phyloP scores from a whole-genome alignment of 2,329 filamentous ascomycete species.

The Huntiella decipiens region DNA sequence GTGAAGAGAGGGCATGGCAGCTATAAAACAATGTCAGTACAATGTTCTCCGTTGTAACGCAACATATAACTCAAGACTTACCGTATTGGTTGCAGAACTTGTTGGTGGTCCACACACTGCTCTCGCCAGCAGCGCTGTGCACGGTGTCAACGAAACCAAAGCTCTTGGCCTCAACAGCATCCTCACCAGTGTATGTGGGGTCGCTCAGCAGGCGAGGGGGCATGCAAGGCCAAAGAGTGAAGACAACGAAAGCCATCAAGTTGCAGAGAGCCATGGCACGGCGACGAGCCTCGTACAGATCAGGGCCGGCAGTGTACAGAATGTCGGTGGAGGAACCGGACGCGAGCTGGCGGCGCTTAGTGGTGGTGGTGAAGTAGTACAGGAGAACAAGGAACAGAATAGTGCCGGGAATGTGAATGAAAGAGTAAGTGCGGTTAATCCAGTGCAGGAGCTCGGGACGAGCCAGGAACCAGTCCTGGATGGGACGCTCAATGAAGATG shows the following conservation, averaged over 20 bases:
- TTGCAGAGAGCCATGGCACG: conserved; percentile 45
- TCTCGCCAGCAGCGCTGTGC: conserved; percentile 28
- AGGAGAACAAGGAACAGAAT: conserved; percentile 47
- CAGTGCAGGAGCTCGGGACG: conserved; percentile 40
- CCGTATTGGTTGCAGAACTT: conserved; percentile 60
- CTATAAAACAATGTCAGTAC: conserved; percentile 19
- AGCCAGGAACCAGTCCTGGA: conserved; percentile 35
- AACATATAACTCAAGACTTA: conserved; percentile 17
- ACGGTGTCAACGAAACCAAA: conserved; percentile 45
- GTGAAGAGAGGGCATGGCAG: conserved; percentile 57
- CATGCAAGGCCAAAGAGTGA: conserved; percentile 46
- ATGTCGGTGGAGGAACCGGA: conserved; percentile 14
- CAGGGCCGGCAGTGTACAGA: conserved; percentile 21
- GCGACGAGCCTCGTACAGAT: conserved; percentile 34
- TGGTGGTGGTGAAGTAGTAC: conserved; percentile 51
- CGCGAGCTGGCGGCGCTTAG: conserved; percentile 23
- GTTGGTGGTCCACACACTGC: conserved; percentile 54
- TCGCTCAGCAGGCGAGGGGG: conserved; percentile 40
- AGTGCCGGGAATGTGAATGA: conserved; percentile 60
- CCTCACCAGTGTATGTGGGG: conserved; percentile 31
- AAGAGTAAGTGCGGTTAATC: conserved; percentile 57
- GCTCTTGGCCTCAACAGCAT: conserved; percentile 39
- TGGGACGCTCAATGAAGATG: conserved; percentile 44
- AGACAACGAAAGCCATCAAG: conserved; percentile 38
- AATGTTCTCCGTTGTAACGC: not conserved